Conservation (phyloP, 305 asterid genomes). For the Fraxinus greggii region DNA sequence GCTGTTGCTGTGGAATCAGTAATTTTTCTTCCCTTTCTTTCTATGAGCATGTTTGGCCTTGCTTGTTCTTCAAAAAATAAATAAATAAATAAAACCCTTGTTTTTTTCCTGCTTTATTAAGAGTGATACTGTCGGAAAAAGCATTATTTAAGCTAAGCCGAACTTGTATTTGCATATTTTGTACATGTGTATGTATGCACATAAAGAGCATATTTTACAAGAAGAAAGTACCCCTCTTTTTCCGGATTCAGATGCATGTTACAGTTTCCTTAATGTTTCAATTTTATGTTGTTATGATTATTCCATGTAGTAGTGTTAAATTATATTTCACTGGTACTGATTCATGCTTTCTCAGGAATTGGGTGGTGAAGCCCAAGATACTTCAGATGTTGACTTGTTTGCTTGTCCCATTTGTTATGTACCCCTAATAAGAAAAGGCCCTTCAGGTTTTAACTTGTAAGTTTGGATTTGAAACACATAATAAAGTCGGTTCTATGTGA, state of each 20-base stretch:
- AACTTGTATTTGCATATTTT: background rate
- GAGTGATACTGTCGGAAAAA: background rate
- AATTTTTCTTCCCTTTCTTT: conserved; percentile 24
- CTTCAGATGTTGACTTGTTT: conserved; percentile 56
- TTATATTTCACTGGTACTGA: conserved; percentile 9
- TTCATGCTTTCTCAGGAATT: conserved; percentile 47
- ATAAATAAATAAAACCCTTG: no score
- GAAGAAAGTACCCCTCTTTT: background rate
- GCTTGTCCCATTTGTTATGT: conserved; percentile 90
- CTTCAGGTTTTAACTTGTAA: conserved; percentile 88
- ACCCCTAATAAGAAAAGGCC: conserved; percentile 82
- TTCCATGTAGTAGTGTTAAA: conserved; percentile 4
- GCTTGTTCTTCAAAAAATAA: background rate
- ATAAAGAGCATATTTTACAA: background rate
- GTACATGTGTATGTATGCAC: background rate
- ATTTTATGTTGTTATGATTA: background rate
- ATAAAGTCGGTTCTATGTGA: background rate
- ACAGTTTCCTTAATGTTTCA: conserved; percentile 9
- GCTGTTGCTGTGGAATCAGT: conserved; percentile 57
- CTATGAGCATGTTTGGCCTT: background rate
- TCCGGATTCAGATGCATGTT: background rate
- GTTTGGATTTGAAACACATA: conserved; percentile 27
- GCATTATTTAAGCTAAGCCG: background rate
- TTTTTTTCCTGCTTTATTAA: background rate
- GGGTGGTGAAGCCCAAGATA: conserved; percentile 33